Base-by-base conservation (phyloP, 2,329 filamentous ascomycete species). In the Talaromyces rugulosus region DNA sequence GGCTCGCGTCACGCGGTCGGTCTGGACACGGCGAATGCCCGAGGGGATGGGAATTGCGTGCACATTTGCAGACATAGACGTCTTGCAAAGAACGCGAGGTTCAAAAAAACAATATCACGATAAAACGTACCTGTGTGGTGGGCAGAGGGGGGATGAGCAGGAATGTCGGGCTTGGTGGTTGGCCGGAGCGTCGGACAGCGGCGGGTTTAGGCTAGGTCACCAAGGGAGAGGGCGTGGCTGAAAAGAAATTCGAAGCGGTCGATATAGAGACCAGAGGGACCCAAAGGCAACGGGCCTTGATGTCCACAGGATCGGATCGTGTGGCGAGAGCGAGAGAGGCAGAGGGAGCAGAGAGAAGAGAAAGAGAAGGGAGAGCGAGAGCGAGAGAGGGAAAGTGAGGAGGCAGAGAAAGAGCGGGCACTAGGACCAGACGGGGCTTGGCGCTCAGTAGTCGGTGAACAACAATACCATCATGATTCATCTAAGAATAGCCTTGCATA, bases 1-100 rank as follows among this genome's bases (percentile, higher is more conserved):
- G 55, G 57, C 56, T 56, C 61, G 61, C 52, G 61, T 62, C 61
- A 62, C 61, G 61, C 56, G 61, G 61, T 31, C 36, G 58, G 60
- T 12, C 60, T 59, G 56, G 60, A 18, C 55, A 47, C 50, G 14
- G n/a, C 4, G 42, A 12, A 16, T 23, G 36, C 14, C 34, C 30
- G 16, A 30, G 36, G 18, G 6, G 14, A 28, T 36, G 27, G 33
- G 16, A n/a, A 56, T 18, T 18, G 31, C 9, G 3, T 18, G 52
- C 16, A 34, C 11, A 9, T 6, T 36, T 47, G 40, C 11, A 14
- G 16, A n/a, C 5, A 40, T 6, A 23, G 23, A 40, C 36, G 16
- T 5, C 14, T n/a, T 4, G 16, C 36, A 40, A 18, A 14, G 56
- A 27, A 33, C 18, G 27, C 30, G 9, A 44, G 16, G 31, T 23